Conservation (phyloP, 192 early-diverging fungal genomes). For the Coemansia sp. region DNA sequence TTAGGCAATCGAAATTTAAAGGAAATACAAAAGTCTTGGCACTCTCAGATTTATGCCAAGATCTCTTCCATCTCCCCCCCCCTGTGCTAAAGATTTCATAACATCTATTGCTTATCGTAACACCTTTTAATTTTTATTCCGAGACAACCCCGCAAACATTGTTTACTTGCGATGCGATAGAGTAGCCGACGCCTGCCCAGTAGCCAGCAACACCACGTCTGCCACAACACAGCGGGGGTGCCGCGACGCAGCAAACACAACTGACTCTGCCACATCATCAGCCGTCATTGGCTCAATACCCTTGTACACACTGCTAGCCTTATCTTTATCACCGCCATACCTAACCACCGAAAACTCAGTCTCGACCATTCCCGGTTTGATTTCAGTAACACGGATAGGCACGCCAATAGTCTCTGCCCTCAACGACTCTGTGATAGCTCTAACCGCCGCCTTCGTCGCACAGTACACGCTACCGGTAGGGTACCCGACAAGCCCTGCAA, state of each 20-base stretch:
- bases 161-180: slow-evolving; percentile 27
- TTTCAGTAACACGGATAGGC: slow-evolving; percentile 71
- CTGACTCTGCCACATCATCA: slow-evolving; percentile 72
- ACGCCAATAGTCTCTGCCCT: slow-evolving; percentile 73
- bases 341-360: slow-evolving; percentile 89
- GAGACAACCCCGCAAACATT: background rate
- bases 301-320: slow-evolving; percentile 74
- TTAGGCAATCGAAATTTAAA: background rate
- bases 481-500: slow-evolving; percentile 68
- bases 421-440: slow-evolving; percentile 75
- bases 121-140: background rate
- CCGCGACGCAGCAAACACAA: slow-evolving; percentile 77
- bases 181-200: slow-evolving; percentile 38
- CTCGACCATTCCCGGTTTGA: slow-evolving; percentile 84
- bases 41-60: background rate
- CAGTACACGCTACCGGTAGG: slow-evolving; percentile 78
- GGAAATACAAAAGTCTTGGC: background rate
- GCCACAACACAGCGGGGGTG: slow-evolving; percentile 49
- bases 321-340: slow-evolving; percentile 65
- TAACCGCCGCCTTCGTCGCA: slow-evolving; percentile 79
- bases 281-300: slow-evolving; percentile 70
- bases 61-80: background rate
- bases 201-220: slow-evolving; percentile 40
- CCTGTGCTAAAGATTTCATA: background rate
- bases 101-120: background rate